phyloP scores from a whole-genome alignment of 2,329 filamentous ascomycete species.

The Hypoxylon sp. region DNA sequence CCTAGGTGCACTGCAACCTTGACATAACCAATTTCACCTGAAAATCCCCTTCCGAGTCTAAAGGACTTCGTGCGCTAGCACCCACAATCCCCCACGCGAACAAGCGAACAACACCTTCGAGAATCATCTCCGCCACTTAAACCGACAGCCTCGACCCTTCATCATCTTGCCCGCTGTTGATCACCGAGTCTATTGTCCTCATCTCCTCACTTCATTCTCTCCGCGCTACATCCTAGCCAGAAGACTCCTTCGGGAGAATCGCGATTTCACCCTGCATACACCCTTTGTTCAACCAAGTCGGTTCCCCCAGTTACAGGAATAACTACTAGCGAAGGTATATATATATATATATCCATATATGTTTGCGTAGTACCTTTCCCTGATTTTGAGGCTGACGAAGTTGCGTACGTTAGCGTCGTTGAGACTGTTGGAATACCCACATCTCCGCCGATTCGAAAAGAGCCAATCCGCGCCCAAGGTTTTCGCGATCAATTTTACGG shows the following conservation, averaged over 20 bases:
- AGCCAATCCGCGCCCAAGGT: constrained; percentile 30
- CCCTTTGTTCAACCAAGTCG: constrained; percentile 16
- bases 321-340: constrained; percentile 30
- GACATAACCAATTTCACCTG: constrained; percentile 10
- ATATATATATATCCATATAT: neutral
- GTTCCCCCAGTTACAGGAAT: neutral
- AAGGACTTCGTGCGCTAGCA: constrained; percentile 16
- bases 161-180: neutral
- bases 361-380: neutral
- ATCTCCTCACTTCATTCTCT: neutral
- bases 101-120: constrained; percentile 4
- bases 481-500: constrained; percentile 23
- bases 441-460: constrained; percentile 22
- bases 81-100: constrained; percentile 15
- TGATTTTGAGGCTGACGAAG: constrained; percentile 24
- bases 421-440: constrained; percentile 34
- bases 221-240: neutral
- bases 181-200: constrained; percentile 5
- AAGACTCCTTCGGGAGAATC: constrained; percentile 6
- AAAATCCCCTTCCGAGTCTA: constrained; percentile 20
- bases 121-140: constrained; percentile 7
- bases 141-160: constrained; percentile 13
- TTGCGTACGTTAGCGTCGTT: constrained; percentile 26
- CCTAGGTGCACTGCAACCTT: constrained; percentile 18
- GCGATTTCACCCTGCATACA: constrained; percentile 12